Conservation (phyloP, 1,139 yeast genomes). For the Candida gigantensis region DNA sequence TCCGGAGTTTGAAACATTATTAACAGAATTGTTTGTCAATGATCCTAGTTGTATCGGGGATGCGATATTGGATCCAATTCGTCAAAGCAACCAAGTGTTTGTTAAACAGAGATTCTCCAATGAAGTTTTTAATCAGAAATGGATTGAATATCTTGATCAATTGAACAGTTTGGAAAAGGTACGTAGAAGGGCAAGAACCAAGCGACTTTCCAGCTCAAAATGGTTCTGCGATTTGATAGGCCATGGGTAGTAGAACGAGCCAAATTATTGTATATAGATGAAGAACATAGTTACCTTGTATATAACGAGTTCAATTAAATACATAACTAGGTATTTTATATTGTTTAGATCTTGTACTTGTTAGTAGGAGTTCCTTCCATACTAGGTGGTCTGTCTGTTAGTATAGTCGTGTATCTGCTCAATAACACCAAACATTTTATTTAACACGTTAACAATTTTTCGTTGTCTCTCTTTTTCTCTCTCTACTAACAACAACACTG, state of each 20-base stretch:
- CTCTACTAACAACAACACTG: too few species aligned
- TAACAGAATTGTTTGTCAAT: conserved; percentile 40
- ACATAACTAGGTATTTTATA: too few species aligned
- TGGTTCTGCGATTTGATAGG: too few species aligned
- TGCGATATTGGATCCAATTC: conserved; percentile 37
- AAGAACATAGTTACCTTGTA: neutral
- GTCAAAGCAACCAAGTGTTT: conserved; percentile 52
- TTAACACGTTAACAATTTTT: conserved; percentile 9
- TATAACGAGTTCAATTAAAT: neutral
- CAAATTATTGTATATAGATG: conserved; percentile 28
- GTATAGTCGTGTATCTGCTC: conserved; percentile 10
- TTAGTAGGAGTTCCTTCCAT: too few species aligned
- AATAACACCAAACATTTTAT: neutral
- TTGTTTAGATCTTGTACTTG: too few species aligned
- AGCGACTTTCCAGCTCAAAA: too few species aligned
- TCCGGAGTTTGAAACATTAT: conserved; percentile 41
- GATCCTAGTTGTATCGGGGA: conserved; percentile 40
- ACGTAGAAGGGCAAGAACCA: conserved; percentile 34
- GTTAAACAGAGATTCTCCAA: conserved; percentile 70
- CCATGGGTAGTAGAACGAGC: conserved; percentile 43
- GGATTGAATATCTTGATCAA: conserved; percentile 53
- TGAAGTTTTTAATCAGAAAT: conserved; percentile 54
- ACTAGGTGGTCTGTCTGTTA: too few species aligned
- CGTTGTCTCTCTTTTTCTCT: conserved; percentile 6
- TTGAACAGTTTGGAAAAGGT: conserved; percentile 40